phyloP scores from a whole-genome alignment of 2,329 filamentous ascomycete genomes.

The Sarocladium kiliense region DNA sequence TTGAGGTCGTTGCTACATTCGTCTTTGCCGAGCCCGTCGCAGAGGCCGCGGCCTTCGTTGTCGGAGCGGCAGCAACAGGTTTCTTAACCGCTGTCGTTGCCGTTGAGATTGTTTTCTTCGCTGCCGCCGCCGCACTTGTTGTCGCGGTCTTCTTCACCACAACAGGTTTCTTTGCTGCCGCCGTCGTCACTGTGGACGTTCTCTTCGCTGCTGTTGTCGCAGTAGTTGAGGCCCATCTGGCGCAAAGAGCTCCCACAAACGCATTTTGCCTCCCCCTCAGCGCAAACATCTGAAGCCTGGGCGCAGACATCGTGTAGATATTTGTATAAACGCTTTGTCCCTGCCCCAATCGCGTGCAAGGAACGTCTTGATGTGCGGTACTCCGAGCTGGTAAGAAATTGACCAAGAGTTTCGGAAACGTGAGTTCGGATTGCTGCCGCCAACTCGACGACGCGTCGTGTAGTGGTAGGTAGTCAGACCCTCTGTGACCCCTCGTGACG shows the following conservation, averaged over 20 bases:
- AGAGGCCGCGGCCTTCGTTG: neutral
- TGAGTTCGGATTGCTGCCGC: no score
- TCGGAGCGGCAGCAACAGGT: neutral
- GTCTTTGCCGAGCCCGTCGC: neutral
- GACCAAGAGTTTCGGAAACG: neutral
- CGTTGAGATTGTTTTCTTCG: neutral
- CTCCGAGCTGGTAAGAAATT: no score
- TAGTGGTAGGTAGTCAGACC: no score
- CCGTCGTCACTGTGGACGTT: neutral
- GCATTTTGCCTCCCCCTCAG: neutral
- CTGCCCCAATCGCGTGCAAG: neutral
- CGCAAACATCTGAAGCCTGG: slow-evolving; percentile 2
- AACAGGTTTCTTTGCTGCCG: neutral
- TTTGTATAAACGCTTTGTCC: neutral
- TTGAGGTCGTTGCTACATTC: neutral
- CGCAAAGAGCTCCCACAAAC: neutral
- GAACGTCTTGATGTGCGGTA: no score
- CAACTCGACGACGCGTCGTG: no score
- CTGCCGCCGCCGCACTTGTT: neutral
- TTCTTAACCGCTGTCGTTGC: neutral
- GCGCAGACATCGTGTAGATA: neutral
- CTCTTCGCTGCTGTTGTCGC: neutral
- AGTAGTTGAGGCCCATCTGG: slow-evolving; percentile 2
- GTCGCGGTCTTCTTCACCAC: neutral
- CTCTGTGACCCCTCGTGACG: neutral